Base-by-base conservation (phyloP, 2,329 filamentous ascomycete genomes). In the Lasiodiplodia hormozganensis region DNA sequence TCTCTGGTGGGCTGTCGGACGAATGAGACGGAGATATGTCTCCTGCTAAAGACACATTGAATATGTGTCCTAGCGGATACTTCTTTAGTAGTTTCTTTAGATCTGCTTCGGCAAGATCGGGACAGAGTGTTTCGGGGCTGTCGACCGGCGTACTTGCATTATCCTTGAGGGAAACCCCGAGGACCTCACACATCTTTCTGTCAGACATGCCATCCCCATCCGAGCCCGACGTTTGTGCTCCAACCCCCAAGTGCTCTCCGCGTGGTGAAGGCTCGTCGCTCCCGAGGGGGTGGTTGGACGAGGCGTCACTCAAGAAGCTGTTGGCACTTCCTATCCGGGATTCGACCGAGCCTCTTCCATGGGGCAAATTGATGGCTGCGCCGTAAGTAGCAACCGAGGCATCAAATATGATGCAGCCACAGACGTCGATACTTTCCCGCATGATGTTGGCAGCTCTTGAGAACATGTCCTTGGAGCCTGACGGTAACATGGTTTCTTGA, bases 391-490 rank as follows among this genome's bases (percentile, higher is more conserved):
- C 76, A 51, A 80, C 74, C 60, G 78, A 77, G 3, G 77, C 78
- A 57, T 81, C 78, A 51, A 80, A 79, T 67, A 81, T 80, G 4
- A 76, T 73, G 4, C 74, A 76, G 14, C 79, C 79, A 54, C 79
- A 78, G 11, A 77, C 73, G 66, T 80, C 78, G 10, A 76, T 79
- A 0, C 76, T 75, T 56, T 80, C 76, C 0, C 78, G 73, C n/a
- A 81, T 79, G 75, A 80, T 80, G 53, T 76, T 78, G 4, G 77
- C 76, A 10, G 79, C 79, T 34, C 78, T 70, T 23, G 72, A 74
- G 51, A 81, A 80, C 7, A 78, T 75, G 4, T 73, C 25, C 40
- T 67, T 70, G 2, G 68, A 49, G 2, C 65, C 60, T 4, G 60
- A n/a, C 12, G 70, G 65, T 3, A 71, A 47, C 18, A 70, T 68